phyloP scores from a whole-genome alignment of 225 moss, liverwort and hornwort genomes.

The Ulota crispa region DNA sequence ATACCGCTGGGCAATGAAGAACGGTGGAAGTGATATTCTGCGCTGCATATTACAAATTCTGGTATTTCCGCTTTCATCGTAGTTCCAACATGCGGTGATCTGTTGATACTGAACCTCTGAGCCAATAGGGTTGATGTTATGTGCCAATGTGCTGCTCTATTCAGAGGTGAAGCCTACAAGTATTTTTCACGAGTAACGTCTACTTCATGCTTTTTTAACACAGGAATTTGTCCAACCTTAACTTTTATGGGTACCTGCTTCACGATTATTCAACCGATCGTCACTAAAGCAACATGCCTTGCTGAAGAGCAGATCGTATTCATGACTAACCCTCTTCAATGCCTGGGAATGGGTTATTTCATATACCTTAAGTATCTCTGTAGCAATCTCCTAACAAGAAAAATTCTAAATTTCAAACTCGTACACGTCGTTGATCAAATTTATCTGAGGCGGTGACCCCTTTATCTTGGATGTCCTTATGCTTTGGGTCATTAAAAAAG shows the following conservation, averaged over 20 bases:
- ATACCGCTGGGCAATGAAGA: neutral
- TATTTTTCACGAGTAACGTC: neutral
- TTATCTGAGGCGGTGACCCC: neutral
- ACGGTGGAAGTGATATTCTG: neutral
- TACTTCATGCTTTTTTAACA: neutral
- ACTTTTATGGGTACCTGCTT: neutral
- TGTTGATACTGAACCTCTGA: neutral
- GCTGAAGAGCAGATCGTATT: neutral
- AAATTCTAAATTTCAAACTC: neutral
- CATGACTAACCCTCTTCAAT: neutral
- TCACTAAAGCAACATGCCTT: neutral
- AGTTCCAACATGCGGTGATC: neutral
- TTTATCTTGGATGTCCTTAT: neutral
- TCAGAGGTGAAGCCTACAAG: neutral
- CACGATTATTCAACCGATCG: neutral
- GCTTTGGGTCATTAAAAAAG: neutral
- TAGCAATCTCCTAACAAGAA: neutral
- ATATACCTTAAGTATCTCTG: neutral
- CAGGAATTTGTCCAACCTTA: neutral
- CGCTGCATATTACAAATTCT: slow-evolving; percentile 9
- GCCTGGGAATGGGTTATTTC: neutral
- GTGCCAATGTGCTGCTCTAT: neutral
- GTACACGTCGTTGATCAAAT: neutral
- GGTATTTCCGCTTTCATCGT: neutral
- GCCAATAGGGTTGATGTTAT: neutral